Conservation (phyloP, 2,329 filamentous ascomycete genomes). For the Hypoxylon sp. region DNA sequence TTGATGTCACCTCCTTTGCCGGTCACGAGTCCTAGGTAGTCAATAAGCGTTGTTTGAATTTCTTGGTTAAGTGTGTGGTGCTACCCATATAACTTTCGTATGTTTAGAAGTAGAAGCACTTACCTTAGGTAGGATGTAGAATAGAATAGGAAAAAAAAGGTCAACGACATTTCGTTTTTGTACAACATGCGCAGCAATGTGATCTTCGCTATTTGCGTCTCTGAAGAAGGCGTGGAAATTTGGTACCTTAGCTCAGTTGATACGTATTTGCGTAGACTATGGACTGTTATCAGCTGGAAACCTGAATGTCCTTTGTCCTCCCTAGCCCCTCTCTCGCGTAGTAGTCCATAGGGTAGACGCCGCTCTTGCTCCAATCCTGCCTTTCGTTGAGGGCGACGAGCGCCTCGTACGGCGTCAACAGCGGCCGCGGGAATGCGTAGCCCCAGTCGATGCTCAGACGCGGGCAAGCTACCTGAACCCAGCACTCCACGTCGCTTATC, state of each 20-base stretch:
- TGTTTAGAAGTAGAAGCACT: no score
- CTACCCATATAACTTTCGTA: no score
- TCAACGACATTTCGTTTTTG: no score
- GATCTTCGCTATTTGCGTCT: neutral
- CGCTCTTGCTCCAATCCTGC: constrained; percentile 74
- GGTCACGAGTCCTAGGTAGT: neutral
- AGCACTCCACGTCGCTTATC: constrained; percentile 94
- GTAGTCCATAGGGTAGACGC: constrained; percentile 96
- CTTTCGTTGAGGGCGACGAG: constrained; percentile 84
- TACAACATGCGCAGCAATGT: no score
- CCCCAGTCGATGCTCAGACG: constrained; percentile 98
- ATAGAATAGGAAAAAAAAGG: no score
- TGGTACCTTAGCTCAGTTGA: neutral
- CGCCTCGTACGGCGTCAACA: constrained; percentile 95
- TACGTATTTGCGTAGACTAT: neutral
- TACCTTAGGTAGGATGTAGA: no score
- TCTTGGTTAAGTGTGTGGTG: no score
- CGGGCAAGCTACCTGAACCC: constrained; percentile 99
- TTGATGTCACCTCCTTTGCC: neutral
- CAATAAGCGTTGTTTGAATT: no score
- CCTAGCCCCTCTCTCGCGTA: constrained; percentile 93
- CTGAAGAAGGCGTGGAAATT: neutral
- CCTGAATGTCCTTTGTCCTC: constrained; percentile 65
- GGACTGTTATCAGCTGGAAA: constrained; percentile 30
- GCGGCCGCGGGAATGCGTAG: constrained; percentile 87